phyloP scores from a whole-genome alignment of 331 rosid species.

The Rhamnella rubrinervis region DNA sequence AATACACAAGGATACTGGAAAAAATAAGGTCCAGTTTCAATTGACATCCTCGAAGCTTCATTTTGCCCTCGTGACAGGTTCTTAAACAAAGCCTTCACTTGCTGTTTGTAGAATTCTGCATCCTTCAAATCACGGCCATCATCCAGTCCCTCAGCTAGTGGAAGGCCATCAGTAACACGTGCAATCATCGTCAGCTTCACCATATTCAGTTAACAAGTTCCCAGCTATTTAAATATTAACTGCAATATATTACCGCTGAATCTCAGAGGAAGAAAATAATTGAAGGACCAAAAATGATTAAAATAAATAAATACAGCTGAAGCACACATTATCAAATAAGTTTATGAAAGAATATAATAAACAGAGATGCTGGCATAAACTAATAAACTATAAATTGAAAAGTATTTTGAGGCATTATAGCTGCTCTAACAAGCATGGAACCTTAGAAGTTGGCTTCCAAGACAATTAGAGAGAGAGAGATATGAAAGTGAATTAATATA shows the following conservation, averaged over 20 bases:
- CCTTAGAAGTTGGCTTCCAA: background rate
- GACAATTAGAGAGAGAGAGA: background rate
- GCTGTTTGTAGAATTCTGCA: constrained; percentile 82
- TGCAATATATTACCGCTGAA: background rate
- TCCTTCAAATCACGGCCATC: constrained; percentile 84
- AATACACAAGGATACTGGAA: constrained; percentile 82
- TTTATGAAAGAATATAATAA: background rate
- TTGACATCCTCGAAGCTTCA: constrained; percentile 96
- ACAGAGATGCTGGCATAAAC: background rate
- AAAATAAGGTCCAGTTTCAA: constrained; percentile 88
- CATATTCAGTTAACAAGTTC: constrained; percentile 57
- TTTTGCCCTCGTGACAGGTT: constrained; percentile 89
- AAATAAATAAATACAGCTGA: background rate
- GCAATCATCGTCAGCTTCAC: constrained; percentile 98
- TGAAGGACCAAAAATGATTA: background rate
- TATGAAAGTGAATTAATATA: background rate
- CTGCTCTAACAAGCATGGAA: background rate
- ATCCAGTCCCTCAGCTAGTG: constrained; percentile 91
- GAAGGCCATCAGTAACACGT: constrained; percentile 97
- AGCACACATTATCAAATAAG: background rate
- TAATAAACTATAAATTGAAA: too few relatives aligned
- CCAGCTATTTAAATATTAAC: constrained; percentile 13
- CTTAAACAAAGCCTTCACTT: constrained; percentile 91
- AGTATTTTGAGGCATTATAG: background rate
- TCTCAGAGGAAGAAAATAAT: background rate